These are phyloP conservation scores for Takakia lepidozioides DNA, from an alignment of 225 moss, liverwort and hornwort genomes.

Conservation along the genomic window DNA sequence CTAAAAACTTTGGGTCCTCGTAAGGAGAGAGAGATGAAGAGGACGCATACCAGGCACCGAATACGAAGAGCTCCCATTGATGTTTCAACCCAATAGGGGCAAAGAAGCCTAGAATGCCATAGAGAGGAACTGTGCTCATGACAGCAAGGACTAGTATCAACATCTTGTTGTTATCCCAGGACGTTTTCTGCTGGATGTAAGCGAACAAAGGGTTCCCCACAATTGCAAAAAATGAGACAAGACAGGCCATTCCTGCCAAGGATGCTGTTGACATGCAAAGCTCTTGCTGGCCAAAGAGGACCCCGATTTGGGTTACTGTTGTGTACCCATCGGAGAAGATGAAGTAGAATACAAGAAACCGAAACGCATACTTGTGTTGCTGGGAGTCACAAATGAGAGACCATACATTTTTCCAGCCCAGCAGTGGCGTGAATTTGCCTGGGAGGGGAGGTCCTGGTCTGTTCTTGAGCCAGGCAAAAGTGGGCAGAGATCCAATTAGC, in stretches of 20 bases:
- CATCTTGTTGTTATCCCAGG: conserved; percentile 22
- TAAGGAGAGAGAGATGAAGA: too few relatives aligned
- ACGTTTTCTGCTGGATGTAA: conserved; percentile 10
- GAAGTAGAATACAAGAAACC: conserved; percentile 28
- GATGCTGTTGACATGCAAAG: conserved; percentile 32
- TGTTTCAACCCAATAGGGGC: conserved; percentile 25
- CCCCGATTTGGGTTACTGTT: conserved; percentile 22
- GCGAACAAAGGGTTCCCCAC: conserved; percentile 23
- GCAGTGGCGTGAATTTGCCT: conserved; percentile 5
- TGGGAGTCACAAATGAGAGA: conserved; percentile 13
- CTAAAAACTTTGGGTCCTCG: too few relatives aligned
- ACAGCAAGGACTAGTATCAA: conserved; percentile 12
- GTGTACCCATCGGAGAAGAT: conserved; percentile 34
- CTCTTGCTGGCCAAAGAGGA: conserved; percentile 31
- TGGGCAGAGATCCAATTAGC: conserved; percentile 16
- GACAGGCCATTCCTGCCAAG: conserved; percentile 15
- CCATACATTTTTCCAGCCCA: conserved; percentile 21
- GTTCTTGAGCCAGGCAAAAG: conserved; percentile 18
- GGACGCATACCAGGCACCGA: conserved; percentile 17
- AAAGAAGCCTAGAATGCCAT: conserved; percentile 21
- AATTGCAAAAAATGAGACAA: conserved; percentile 13
- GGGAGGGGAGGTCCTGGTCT: conserved; percentile 20
- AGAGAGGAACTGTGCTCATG: conserved; percentile 17
- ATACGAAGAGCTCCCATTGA: conserved; percentile 14
- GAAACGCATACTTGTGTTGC: conserved; percentile 24